Percentiles rank a stretch among this genome's conserved stretches.
These are phyloP conservation scores for Fusarium duplospermum DNA, from an alignment of 2,329 filamentous ascomycete genomes.

Conservation along the genomic window DNA sequence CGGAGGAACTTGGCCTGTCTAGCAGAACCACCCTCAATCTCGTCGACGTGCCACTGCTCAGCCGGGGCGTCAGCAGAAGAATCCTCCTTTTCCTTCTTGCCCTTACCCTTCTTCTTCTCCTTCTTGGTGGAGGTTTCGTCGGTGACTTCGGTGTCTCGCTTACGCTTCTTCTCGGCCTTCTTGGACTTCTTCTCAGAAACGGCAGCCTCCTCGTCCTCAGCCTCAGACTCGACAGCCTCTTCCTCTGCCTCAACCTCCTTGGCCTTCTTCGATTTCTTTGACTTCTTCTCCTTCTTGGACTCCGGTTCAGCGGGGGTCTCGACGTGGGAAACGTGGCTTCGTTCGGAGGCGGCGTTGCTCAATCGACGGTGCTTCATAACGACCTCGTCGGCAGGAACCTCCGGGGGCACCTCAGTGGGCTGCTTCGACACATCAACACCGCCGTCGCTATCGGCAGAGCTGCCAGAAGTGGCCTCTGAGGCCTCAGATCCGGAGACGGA, in stretches of 20 bases:
- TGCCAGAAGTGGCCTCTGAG: conserved; percentile 32
- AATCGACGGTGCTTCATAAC: conserved; percentile 48
- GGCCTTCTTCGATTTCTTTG: conserved; percentile 32
- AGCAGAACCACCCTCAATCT: conserved; percentile 61
- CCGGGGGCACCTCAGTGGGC: conserved; percentile 34
- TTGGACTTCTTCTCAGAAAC: conserved; percentile 47
- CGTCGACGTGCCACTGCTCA: conserved; percentile 65
- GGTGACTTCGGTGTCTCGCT: conserved; percentile 44
- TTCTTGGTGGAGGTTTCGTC: conserved; percentile 41
- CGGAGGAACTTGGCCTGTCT: conserved; percentile 68
- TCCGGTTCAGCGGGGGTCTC: conserved; percentile 32
- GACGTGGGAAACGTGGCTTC: conserved; percentile 33
- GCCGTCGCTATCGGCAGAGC: conserved; percentile 40
- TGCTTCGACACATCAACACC: conserved; percentile 34
- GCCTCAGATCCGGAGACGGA: conserved; percentile 32
- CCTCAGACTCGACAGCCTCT: conserved; percentile 1
- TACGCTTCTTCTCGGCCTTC: conserved; percentile 52
- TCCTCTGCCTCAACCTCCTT: conserved; percentile 30
- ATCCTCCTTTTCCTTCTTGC: conserved; percentile 30
- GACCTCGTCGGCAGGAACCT: conserved; percentile 46
- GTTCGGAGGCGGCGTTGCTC: conserved; percentile 45
- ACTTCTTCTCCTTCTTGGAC: conserved; percentile 44
- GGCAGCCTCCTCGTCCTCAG: conserved; percentile 24
- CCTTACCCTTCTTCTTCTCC: conserved; percentile 43
- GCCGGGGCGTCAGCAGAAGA: conserved; percentile 32